Evolutionary conservation across 176 grass and related monocot species (phyloP).

Genomic region (Dactylis glomerata): DNA sequence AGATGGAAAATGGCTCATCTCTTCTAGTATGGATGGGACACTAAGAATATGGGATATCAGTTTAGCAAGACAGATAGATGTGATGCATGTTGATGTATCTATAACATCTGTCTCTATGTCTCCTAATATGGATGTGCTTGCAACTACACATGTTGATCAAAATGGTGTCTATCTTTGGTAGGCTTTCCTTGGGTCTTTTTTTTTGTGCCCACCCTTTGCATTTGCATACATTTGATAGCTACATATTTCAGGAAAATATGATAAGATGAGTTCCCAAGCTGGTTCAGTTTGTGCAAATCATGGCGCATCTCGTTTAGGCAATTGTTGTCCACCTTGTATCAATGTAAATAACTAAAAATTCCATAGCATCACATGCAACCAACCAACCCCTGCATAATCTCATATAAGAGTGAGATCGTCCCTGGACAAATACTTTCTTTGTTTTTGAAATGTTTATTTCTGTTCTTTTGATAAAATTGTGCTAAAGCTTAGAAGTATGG

Average conservation of each 20-base stretch:
- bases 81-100: constrained; percentile 75
- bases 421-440: neutral
- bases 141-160: constrained; percentile 95
- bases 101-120: constrained; percentile 77
- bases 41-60: constrained; percentile 97
- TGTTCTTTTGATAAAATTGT: neutral
- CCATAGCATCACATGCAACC: neutral
- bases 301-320: neutral
- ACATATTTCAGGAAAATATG: constrained; percentile 6
- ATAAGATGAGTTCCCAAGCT: neutral
- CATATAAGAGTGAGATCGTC: neutral
- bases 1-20: constrained; percentile 94
- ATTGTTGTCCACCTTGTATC: neutral
- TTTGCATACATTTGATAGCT: neutral
- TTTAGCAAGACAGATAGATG: constrained; percentile 95
- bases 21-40: constrained; percentile 95
- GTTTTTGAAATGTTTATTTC: constrained; percentile 7
- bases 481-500: neutral
- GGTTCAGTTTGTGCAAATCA: constrained; percentile 2
- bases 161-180: constrained; percentile 99
- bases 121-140: constrained; percentile 93
- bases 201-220: neutral
- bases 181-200: constrained; percentile 32
- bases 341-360: constrained; percentile 11
- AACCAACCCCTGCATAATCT: neutral